Percentiles rank a stretch among this genome's conserved stretches.
phyloP scores from a whole-genome alignment of 305 asterid species.

The Ilex paraguariensis region DNA sequence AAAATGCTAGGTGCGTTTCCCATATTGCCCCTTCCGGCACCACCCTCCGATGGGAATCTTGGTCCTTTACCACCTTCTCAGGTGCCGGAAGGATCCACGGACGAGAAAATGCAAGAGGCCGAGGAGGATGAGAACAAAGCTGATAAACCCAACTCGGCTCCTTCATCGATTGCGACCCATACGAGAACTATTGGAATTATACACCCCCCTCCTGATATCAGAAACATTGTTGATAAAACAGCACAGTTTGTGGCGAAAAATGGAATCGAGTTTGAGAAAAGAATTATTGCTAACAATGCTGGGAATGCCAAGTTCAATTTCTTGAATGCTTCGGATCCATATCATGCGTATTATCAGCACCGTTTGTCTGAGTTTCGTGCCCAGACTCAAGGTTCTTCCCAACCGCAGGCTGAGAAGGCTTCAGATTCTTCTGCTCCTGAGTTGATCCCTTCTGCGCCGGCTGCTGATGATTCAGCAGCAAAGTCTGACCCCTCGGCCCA shows the following conservation, averaged over 20 bases:
- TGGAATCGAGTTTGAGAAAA: conserved; percentile 84
- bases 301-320: conserved; percentile 86
- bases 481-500: conserved; percentile 68
- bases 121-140: conserved; percentile 32
- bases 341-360: conserved; percentile 90
- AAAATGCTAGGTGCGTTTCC: conserved; percentile 62
- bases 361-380: conserved; percentile 72
- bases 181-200: conserved; percentile 81
- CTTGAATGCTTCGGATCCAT: conserved; percentile 71
- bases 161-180: conserved; percentile 74
- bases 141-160: conserved; percentile 24
- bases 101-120: conserved; percentile 22
- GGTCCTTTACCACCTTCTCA: conserved; percentile 60
- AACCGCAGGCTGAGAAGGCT: conserved; percentile 29
- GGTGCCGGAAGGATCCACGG: conserved; percentile 34
- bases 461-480: conserved; percentile 35
- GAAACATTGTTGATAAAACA: conserved; percentile 84
- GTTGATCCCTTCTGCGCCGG: conserved; percentile 27
- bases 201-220: conserved; percentile 87
- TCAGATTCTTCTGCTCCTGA: conserved; percentile 41
- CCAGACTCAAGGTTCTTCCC: conserved; percentile 51
- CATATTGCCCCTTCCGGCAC: conserved; percentile 77
- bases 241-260: conserved; percentile 86
- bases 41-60: conserved; percentile 72
- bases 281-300: conserved; percentile 72